These are phyloP conservation scores for Flaveria floridana DNA, from an alignment of 140 eudicot species.

Conservation along the genomic window DNA sequence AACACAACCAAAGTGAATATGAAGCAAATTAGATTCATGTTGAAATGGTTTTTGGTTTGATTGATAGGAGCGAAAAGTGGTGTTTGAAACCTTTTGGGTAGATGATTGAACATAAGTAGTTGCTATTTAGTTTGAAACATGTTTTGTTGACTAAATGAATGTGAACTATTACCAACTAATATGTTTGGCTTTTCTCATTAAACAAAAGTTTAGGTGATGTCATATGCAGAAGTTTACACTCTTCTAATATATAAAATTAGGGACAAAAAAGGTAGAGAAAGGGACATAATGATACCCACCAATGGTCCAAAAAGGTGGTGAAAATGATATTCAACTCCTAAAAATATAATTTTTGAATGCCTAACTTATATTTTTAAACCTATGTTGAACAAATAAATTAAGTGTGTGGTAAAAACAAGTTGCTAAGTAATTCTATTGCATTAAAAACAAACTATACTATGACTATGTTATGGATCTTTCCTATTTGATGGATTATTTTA, in stretches of 20 bases:
- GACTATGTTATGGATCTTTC: too few relatives aligned
- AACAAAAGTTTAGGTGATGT: conserved; percentile 16
- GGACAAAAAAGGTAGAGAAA: conserved; percentile 2
- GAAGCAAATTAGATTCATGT: conserved; percentile 38
- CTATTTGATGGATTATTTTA: too few relatives aligned
- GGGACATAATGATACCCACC: conserved; percentile 10
- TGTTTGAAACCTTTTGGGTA: neutral
- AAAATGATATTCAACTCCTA: conserved; percentile 10
- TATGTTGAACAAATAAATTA: neutral
- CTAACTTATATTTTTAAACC: neutral
- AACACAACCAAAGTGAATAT: conserved; percentile 16
- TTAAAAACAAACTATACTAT: too few relatives aligned
- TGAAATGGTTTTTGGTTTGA: conserved; percentile 15
- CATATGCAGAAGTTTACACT: conserved; percentile 23
- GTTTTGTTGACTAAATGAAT: conserved; percentile 31
- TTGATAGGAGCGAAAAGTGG: conserved; percentile 7
- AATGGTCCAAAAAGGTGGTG: conserved; percentile 23
- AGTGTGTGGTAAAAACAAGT: neutral
- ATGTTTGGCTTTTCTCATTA: neutral
- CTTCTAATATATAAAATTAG: conserved; percentile 1
- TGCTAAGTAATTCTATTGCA: too few relatives aligned
- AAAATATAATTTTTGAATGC: conserved; percentile 5
- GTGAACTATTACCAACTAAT: conserved; percentile 27
- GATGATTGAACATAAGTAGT: conserved; percentile 29
- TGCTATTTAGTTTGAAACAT: conserved; percentile 6